Evolutionary conservation across 192 early-diverging fungal genomes (phyloP).

Genomic region (Fimicolochytrium jonesii): DNA sequence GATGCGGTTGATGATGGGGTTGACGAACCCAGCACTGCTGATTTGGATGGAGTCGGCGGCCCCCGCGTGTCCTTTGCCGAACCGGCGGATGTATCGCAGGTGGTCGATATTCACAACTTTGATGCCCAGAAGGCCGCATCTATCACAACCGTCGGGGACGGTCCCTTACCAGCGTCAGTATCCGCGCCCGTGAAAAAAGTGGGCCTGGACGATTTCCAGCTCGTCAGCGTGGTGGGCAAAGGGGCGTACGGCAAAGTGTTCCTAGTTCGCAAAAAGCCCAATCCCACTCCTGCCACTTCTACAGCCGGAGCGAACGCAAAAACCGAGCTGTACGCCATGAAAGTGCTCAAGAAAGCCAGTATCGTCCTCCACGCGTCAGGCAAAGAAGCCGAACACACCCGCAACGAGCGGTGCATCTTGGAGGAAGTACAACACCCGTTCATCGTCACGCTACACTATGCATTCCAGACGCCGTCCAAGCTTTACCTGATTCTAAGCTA

Average conservation of each 20-base stretch:
- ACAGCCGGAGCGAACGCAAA: background rate
- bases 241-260: conserved; percentile 81
- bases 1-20: too few species aligned
- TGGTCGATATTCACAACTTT: conserved; percentile 15
- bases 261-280: conserved; percentile 72
- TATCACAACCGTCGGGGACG: too few species aligned
- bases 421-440: conserved; percentile 85
- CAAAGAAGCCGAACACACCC: conserved; percentile 74
- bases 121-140: background rate
- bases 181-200: conserved; percentile 10
- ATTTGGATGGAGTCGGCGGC: background rate
- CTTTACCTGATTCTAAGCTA: conserved; percentile 89
- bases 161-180: background rate
- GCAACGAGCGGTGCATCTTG: conserved; percentile 82
- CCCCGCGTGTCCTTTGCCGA: background rate
- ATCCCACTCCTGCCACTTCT: too few species aligned
- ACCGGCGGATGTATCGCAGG: conserved; percentile 9
- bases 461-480: conserved; percentile 84
- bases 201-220: conserved; percentile 50
- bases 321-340: conserved; percentile 75
- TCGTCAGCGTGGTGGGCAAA: conserved; percentile 62
- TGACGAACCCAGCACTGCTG: too few species aligned
- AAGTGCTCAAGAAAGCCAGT: conserved; percentile 85
- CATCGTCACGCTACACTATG: conserved; percentile 88
- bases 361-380: conserved; percentile 69